Evolutionary conservation across 225 moss, liverwort and hornwort species (phyloP).

Genomic region (Straminergon stramineum): DNA sequence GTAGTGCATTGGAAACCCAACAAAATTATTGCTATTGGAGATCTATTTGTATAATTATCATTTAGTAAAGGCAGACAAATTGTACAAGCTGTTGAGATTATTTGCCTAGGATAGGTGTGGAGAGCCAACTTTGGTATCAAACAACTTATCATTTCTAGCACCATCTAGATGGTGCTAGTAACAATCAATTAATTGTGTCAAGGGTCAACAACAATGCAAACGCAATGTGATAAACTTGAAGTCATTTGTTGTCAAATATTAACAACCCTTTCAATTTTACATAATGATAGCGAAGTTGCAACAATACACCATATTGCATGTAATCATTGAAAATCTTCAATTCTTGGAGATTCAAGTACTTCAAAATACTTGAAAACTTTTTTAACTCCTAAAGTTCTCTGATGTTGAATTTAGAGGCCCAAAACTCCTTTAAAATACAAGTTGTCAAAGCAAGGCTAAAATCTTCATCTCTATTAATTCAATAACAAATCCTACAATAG

Average conservation of each 20-base stretch:
- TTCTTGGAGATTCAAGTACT: neutral
- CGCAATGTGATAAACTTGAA: neutral
- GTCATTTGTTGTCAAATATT: neutral
- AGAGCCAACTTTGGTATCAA: neutral
- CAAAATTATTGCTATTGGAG: accelerated
- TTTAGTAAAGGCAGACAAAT: neutral
- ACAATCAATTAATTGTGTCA: neutral
- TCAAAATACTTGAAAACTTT: neutral
- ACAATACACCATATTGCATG: neutral
- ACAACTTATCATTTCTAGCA: neutral
- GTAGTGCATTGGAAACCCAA: neutral
- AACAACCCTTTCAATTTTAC: neutral
- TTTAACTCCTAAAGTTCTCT: neutral
- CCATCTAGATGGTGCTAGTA: no score
- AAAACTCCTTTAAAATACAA: no score
- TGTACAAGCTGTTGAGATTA: neutral
- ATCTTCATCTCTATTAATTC: no score
- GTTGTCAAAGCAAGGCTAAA: no score
- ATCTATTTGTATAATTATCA: neutral
- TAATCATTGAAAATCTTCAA: neutral
- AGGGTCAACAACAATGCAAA: neutral
- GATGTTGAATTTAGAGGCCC: no score
- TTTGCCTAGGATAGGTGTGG: accelerated
- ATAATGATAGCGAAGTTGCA: neutral
- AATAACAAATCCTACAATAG: no score